phyloP scores from a whole-genome alignment of 2,329 filamentous ascomycete genomes.

The Fusarium sterilihyphosum region DNA sequence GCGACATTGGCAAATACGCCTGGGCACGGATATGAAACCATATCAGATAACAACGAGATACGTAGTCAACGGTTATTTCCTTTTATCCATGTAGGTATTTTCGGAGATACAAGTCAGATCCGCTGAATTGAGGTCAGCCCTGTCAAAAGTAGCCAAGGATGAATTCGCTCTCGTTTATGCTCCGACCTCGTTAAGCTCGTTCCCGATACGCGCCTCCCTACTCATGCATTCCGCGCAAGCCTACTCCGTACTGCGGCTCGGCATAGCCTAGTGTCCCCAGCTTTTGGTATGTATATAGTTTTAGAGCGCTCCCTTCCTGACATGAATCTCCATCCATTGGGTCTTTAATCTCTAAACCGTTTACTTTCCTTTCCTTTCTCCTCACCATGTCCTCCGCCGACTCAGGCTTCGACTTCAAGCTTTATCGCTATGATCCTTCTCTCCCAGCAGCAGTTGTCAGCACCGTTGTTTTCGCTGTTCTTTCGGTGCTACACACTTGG shows the following conservation, averaged over 20 bases:
- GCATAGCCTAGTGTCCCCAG: not conserved
- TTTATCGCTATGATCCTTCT: conserved; percentile 10
- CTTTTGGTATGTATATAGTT: not conserved
- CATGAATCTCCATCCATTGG: not conserved
- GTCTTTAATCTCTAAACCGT: not conserved
- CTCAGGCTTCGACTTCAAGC: conserved; percentile 3
- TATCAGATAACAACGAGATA: not conserved
- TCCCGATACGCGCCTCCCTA: not conserved
- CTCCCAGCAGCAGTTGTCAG: conserved; percentile 1
- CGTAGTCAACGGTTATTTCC: not conserved
- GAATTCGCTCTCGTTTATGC: not conserved
- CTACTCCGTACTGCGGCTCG: not conserved
- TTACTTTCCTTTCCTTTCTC: fast-evolving
- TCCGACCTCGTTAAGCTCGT: not conserved
- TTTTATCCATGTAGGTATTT: not conserved
- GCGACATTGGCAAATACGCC: not conserved
- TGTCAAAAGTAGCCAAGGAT: not conserved
- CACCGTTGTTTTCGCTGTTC: not conserved
- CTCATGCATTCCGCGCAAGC: not conserved
- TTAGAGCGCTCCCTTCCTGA: not conserved
- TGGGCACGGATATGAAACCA: too few species aligned
- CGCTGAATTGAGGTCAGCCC: not conserved
- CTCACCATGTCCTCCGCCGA: not conserved
- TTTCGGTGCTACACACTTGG: conserved; percentile 1
- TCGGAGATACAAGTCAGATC: too few species aligned